Base-by-base conservation (phyloP, 805 yeast species). In the Zygotorulaspora sp. region DNA sequence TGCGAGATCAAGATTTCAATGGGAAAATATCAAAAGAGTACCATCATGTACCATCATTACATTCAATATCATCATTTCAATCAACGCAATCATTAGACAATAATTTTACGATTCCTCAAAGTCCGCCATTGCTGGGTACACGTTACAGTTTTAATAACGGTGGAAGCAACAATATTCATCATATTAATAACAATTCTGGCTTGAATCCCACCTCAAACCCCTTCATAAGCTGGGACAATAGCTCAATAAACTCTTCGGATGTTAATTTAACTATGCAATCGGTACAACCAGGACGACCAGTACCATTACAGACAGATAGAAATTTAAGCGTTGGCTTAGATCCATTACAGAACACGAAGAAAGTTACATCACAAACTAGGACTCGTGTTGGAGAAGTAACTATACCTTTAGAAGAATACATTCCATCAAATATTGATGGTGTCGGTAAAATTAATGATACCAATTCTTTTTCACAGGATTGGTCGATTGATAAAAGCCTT, bases 301-400 rank as follows among this genome's bases (percentile, higher is more conserved):
- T 47, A n/a, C 23, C 7, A 21, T 10, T 10, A 4, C 30, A 26
- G 17, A 26, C 40, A 17, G 52, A 43, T 22, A 37, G 40, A 17
- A 30, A 43, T 26, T 25, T 52, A 12, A 30, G 42, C 12, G 48
- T 55, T 23, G 61, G 61, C 4, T 48, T 55, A 41, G 63, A 57
- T 35, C 59, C 58, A 1, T 35, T 54, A 13, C 48, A 47, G 17
- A 39, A 45, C 6, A 54, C 57, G 4, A 55, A 49, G 36, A 60
- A 62, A 13, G 43, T 53, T 2, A 33, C 52, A 9, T 41, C 49
- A 4, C 32, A 20, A 12, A 48, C 61, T 5, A 50, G 57, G 36
- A 35, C 55, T 12, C 53, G 65, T 20, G 64, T 61, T 21, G 71
- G 70, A 15, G 71, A 65, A 29, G 67, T 63, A 3, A 48, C 56